Percentiles rank a stretch among this genome's conserved stretches.
Evolutionary conservation across 2,329 filamentous ascomycete species (phyloP).

Genomic region (Aspergillus pseudonomiae): DNA sequence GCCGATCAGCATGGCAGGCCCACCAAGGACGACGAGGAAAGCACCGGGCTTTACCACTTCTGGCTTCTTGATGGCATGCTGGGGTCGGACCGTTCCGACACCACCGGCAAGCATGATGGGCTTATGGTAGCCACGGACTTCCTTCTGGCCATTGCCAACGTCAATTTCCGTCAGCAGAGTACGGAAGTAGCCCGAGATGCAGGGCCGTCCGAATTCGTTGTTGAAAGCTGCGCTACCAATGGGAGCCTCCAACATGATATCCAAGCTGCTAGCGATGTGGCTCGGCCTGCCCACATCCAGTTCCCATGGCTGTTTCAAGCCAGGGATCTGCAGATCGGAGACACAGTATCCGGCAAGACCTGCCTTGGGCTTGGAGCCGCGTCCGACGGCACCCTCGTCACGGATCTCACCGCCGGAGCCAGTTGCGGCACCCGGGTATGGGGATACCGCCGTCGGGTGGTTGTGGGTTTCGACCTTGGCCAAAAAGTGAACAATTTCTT

Average conservation of each 20-base stretch:
- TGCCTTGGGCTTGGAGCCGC: slow-evolving; percentile 90
- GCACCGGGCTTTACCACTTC: slow-evolving; percentile 82
- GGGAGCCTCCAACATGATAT: slow-evolving; percentile 97
- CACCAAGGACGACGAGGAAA: slow-evolving; percentile 88
- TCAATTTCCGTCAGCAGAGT: slow-evolving; percentile 76
- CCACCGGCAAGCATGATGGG: slow-evolving; percentile 98
- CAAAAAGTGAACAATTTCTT: slow-evolving; percentile 83
- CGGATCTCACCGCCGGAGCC: slow-evolving; percentile 94
- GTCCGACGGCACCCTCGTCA: slow-evolving; percentile 91
- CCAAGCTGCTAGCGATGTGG: slow-evolving; percentile 90
- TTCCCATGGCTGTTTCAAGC: slow-evolving; percentile 83
- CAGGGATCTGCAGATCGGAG: slow-evolving; percentile 89
- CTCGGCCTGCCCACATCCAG: slow-evolving; percentile 83
- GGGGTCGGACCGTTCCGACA: slow-evolving; percentile 86
- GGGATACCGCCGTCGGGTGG: slow-evolving; percentile 93
- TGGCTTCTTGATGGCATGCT: slow-evolving; percentile 84
- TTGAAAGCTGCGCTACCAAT: slow-evolving; percentile 96
- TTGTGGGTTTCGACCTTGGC: slow-evolving; percentile 98
- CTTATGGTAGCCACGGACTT: slow-evolving; percentile 92
- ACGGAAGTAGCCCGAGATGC: slow-evolving; percentile 85
- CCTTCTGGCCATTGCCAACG: slow-evolving; percentile 62
- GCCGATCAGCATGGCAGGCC: slow-evolving; percentile 96
- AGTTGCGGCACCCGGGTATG: slow-evolving; percentile 89
- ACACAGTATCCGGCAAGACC: slow-evolving; percentile 93
- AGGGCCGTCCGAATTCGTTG: slow-evolving; percentile 94